phyloP scores from a whole-genome alignment of 257 asterid genomes.

The Dorcoceras hygrometricum region DNA sequence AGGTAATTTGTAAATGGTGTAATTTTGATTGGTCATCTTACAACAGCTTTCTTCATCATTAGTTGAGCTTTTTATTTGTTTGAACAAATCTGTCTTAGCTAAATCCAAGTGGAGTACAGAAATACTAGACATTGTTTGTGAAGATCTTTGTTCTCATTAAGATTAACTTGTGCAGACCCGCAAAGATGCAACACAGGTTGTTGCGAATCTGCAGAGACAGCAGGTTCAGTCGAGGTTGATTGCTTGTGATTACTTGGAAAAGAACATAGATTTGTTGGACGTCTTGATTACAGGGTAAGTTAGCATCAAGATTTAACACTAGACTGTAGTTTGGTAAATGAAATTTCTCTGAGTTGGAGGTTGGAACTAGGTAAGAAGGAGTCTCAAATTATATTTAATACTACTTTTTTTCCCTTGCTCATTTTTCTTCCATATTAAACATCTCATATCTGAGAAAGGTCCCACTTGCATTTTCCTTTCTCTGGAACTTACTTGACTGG shows the following conservation, averaged over 20 bases:
- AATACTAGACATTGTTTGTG: too few species aligned
- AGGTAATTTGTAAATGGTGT: slow-evolving; percentile 42
- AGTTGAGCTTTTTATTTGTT: not conserved
- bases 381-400: not conserved
- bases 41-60: not conserved
- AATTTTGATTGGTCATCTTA: not conserved
- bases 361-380: slow-evolving; percentile 11
- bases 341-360: not conserved
- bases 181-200: slow-evolving; percentile 95
- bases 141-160: not conserved
- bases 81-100: not conserved
- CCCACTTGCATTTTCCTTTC: not conserved
- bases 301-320: not conserved
- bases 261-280: slow-evolving; percentile 87
- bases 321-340: slow-evolving; percentile 1
- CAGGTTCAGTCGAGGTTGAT: slow-evolving; percentile 92
- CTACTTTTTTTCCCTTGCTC: not conserved
- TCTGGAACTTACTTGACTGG: not conserved
- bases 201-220: slow-evolving; percentile 97
- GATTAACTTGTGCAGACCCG: slow-evolving; percentile 65
- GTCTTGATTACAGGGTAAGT: slow-evolving; percentile 70
- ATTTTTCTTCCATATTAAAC: too few species aligned
- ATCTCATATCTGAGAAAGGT: not conserved
- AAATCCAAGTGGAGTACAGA: not conserved
- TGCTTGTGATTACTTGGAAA: slow-evolving; percentile 94